phyloP scores from a whole-genome alignment of 495 filamentous ascomycete species.

The Schizothecium vesticola region DNA sequence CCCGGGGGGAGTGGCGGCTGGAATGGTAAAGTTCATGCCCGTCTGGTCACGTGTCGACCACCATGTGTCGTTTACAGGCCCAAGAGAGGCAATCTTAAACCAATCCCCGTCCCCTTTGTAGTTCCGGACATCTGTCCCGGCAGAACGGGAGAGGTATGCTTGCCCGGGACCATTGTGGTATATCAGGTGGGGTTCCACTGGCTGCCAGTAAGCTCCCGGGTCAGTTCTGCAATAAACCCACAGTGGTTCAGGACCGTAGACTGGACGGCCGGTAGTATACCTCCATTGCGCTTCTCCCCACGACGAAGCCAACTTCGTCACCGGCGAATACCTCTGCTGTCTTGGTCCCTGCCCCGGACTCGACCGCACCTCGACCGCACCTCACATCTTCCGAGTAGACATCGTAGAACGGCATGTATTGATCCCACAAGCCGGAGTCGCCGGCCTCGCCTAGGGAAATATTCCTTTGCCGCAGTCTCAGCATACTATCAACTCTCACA shows the following conservation, averaged over 20 bases:
- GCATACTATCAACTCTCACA: too few relatives aligned
- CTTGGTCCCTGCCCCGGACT: background rate
- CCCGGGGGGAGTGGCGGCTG: background rate
- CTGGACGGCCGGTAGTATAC: background rate
- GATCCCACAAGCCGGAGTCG: slow-evolving; percentile 9
- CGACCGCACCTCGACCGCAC: slow-evolving; percentile 3
- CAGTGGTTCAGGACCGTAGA: too few relatives aligned
- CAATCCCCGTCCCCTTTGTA: slow-evolving; percentile 5
- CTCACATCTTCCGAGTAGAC: slow-evolving; percentile 8
- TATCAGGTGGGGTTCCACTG: slow-evolving; percentile 6
- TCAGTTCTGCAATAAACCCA: background rate
- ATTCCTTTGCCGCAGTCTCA: slow-evolving; percentile 1
- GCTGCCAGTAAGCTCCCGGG: too few relatives aligned
- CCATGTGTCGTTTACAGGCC: slow-evolving; percentile 5
- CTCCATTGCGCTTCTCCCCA: slow-evolving; percentile 6
- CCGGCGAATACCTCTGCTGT: slow-evolving; percentile 6
- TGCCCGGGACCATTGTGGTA: slow-evolving; percentile 8
- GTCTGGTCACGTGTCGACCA: slow-evolving; percentile 7
- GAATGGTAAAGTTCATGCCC: slow-evolving; percentile 13
- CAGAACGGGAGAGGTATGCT: slow-evolving; percentile 2
- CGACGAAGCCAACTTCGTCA: slow-evolving; percentile 8
- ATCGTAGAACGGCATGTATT: slow-evolving; percentile 11
- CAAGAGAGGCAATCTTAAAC: slow-evolving; percentile 4
- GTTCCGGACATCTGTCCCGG: background rate
- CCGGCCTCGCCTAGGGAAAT: slow-evolving; percentile 4